A percentile compares a stretch with the other conserved stretches of the same genome.
Evolutionary conservation across 306 rosid species (phyloP).

Genomic region (Vigna hirtella): DNA sequence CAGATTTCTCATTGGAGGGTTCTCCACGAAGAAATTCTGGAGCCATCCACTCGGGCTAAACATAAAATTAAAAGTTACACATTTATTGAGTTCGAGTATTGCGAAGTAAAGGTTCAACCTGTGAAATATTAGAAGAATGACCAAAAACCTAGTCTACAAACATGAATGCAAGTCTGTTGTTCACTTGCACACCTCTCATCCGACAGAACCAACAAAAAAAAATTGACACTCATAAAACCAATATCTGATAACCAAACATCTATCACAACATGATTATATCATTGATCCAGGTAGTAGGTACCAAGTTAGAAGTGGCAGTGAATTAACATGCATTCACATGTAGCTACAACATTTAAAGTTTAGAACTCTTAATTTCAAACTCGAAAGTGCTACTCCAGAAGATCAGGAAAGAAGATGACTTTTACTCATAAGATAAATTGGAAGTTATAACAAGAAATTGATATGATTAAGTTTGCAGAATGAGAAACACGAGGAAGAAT

Average conservation of each 20-base stretch:
- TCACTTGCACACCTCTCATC: slow-evolving; percentile 3
- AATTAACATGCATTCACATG: slow-evolving; percentile 8
- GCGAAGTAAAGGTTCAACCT: slow-evolving; percentile 53
- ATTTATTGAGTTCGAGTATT: slow-evolving; percentile 48
- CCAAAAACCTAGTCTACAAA: slow-evolving; percentile 30
- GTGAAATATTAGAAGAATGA: slow-evolving; percentile 52
- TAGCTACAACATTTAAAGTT: slow-evolving; percentile 10
- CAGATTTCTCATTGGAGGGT: slow-evolving; percentile 96
- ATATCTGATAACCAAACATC: background rate
- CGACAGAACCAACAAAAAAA: slow-evolving; percentile 18
- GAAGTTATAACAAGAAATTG: background rate
- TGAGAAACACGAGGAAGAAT: slow-evolving; percentile 32
- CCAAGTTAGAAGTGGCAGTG: slow-evolving; percentile 8
- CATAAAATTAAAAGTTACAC: slow-evolving; percentile 63
- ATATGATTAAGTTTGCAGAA: slow-evolving; percentile 7
- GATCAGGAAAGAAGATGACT: background rate
- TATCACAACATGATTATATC: slow-evolving; percentile 7
- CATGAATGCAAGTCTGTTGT: slow-evolving; percentile 15
- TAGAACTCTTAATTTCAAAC: slow-evolving; percentile 24
- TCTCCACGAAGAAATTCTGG: slow-evolving; percentile 99
- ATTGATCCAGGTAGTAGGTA: slow-evolving; percentile 10
- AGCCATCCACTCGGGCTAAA: slow-evolving; percentile 99
- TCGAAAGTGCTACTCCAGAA: slow-evolving; percentile 21
- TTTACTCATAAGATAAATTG: slow-evolving; percentile 17
- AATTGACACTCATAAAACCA: background rate